Evolutionary conservation across 2,329 filamentous ascomycete genomes (phyloP).

Genomic region (Colletotrichum abscissum): DNA sequence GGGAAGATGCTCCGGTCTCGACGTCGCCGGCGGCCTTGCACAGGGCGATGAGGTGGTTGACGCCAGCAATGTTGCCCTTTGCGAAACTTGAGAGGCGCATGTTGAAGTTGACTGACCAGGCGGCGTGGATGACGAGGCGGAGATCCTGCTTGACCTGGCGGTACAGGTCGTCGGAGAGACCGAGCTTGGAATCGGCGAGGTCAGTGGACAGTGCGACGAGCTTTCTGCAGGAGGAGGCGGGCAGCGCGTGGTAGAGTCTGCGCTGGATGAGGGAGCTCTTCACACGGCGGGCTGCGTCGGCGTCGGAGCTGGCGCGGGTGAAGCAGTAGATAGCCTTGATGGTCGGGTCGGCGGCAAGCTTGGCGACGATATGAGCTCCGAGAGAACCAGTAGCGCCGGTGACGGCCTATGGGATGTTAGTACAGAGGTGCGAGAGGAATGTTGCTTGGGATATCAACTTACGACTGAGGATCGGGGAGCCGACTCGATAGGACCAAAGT

Average conservation of each 20-base stretch:
- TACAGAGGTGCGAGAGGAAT: accelerated
- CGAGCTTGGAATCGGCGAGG: constrained; percentile 52
- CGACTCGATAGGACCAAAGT: background rate
- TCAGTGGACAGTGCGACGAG: constrained; percentile 47
- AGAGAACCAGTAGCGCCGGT: constrained; percentile 76
- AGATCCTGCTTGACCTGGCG: constrained; percentile 45
- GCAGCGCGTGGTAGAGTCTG: constrained; percentile 45
- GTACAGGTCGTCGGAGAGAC: constrained; percentile 46
- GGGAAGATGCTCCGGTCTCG: background rate
- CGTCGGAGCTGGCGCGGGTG: constrained; percentile 53
- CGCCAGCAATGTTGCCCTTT: constrained; percentile 55
- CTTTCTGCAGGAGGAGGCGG: constrained; percentile 32
- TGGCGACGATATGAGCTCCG: constrained; percentile 68
- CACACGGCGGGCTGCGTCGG: constrained; percentile 39
- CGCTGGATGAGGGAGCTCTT: constrained; percentile 42
- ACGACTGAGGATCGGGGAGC: constrained; percentile 10
- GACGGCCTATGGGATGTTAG: constrained; percentile 51
- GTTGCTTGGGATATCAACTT: background rate
- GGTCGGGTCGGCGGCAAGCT: constrained; percentile 67
- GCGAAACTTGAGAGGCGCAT: constrained; percentile 62
- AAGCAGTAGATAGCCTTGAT: constrained; percentile 65
- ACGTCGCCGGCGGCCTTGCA: constrained; percentile 37
- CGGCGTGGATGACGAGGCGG: constrained; percentile 59
- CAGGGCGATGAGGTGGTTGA: constrained; percentile 54
- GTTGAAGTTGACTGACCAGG: constrained; percentile 69